A percentile compares a stretch with the other conserved stretches of the same genome.
Evolutionary conservation across 257 asterid species (phyloP).

Genomic region (Nicotiana benthamiana): DNA sequence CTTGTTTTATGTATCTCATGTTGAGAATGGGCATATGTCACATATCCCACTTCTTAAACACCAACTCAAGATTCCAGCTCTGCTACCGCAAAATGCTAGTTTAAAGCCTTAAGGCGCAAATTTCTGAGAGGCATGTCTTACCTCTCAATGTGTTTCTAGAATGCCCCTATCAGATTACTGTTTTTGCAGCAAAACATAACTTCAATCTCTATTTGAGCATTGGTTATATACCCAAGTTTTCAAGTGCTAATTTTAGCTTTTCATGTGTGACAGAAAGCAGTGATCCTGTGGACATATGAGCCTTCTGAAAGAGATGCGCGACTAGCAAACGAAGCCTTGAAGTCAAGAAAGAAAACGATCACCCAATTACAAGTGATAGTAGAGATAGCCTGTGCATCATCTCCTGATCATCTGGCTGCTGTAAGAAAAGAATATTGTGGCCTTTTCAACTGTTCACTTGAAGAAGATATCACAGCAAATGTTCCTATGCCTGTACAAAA

Average conservation of each 20-base stretch:
- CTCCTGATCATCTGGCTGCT: slow-evolving; percentile 59
- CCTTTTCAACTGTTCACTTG: slow-evolving; percentile 54
- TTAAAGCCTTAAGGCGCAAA: no score
- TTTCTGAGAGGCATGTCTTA: no score
- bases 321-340: slow-evolving; percentile 59
- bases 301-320: slow-evolving; percentile 82
- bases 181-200: neutral
- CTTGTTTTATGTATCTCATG: no score
- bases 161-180: neutral
- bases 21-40: no score
- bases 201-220: neutral
- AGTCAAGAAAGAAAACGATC: slow-evolving; percentile 34
- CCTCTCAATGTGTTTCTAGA: neutral
- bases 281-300: slow-evolving; percentile 57
- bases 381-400: slow-evolving; percentile 73
- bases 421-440: slow-evolving; percentile 60
- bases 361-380: slow-evolving; percentile 53
- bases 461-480: slow-evolving; percentile 58
- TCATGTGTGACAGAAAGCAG: slow-evolving; percentile 47
- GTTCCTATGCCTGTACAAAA: slow-evolving; percentile 54
- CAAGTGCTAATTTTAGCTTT: slow-evolving; percentile 2
- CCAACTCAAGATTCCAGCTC: neutral
- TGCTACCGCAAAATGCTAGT: neutral
- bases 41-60: neutral
- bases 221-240: neutral